Base-by-base conservation (phyloP, 345 rosid genomes). In the Populus alba region DNA sequence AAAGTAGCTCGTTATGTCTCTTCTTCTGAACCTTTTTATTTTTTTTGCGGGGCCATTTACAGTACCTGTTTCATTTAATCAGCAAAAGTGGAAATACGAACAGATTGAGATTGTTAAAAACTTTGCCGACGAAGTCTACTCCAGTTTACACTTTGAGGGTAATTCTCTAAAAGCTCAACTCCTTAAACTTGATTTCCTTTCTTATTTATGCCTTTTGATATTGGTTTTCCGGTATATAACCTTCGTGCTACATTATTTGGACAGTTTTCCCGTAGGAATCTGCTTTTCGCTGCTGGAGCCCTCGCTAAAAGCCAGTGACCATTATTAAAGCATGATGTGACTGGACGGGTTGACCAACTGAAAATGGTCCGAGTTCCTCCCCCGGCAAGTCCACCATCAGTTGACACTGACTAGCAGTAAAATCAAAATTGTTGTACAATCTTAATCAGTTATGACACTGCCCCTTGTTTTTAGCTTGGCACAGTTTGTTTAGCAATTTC, bases 231-330 rank as follows among this genome's bases (percentile, higher is more conserved):
- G 22, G 62, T 57, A 31, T 31, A 7, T 76, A 51, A 27, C 11
- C 25, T 45, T 31, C 59, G 17, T 33, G 18, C 38, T 25, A 55
- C 33, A 23, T 39, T 9, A 25, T 13, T 51, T 49, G 31, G 66
- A 77, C 88, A 96, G 98, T 96, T 92, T 81, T 96, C 98, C 25
- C 86, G 92, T 74, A 89, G 98, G 80, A 96, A 94, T 82, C 85
- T 96, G 65, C 88, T 94, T 65, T 94, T 96, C 78, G 97, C 93
- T 8, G 94, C 97, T 8, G 99, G 97, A 47, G 93, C 83, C 35
- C 86, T 92, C 72, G 89, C 94, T 31, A 94, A 89, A 84, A 86
- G 81, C 18, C 62, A 57, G 27, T n/a, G 63, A 59, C 29, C 7
- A 49, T 31, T 16, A 67, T 51, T 47, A 37, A 67, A 33, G 63